Evolutionary conservation across 1,284 basidiomycete genomes (phyloP).

Genomic region (Ustilago vetiveriae): DNA sequence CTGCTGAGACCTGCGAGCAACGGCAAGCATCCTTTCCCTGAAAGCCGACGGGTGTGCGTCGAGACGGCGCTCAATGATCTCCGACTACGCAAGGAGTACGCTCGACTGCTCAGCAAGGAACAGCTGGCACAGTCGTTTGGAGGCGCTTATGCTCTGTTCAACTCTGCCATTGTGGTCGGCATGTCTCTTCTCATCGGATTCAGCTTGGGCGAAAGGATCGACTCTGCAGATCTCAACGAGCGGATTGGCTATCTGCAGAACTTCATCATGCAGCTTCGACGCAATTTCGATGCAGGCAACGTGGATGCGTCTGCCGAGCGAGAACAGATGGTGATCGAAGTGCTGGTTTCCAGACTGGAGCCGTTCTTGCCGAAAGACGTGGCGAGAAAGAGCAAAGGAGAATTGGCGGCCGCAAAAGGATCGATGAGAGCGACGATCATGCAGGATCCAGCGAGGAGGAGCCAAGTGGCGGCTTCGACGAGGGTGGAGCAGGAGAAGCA

Average conservation of each 20-base stretch:
- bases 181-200: conserved; percentile 47
- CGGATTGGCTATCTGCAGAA: conserved; percentile 44
- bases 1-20: conserved; percentile 33
- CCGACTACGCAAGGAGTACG: conserved; percentile 38
- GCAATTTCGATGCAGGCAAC: conserved; percentile 48
- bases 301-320: conserved; percentile 46
- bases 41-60: conserved; percentile 37
- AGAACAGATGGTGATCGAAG: conserved; percentile 50
- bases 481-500: conserved; percentile 44
- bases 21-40: conserved; percentile 49
- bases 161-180: conserved; percentile 48
- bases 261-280: conserved; percentile 38
- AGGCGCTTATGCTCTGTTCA: conserved; percentile 49
- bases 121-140: conserved; percentile 44
- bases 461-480: conserved; percentile 8
- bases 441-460: conserved; percentile 31
- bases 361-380: conserved; percentile 35
- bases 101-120: conserved; percentile 28
- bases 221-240: conserved; percentile 35
- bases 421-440: conserved; percentile 41
- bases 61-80: conserved; percentile 49
- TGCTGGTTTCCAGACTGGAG: conserved; percentile 39
- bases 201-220: conserved; percentile 38
- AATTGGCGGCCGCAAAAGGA: conserved; percentile 41
- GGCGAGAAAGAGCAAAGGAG: conserved; percentile 28